These are phyloP conservation scores for Chytriomyces confervae DNA, from an alignment of 192 early-diverging fungal genomes.

Conservation along the genomic window DNA sequence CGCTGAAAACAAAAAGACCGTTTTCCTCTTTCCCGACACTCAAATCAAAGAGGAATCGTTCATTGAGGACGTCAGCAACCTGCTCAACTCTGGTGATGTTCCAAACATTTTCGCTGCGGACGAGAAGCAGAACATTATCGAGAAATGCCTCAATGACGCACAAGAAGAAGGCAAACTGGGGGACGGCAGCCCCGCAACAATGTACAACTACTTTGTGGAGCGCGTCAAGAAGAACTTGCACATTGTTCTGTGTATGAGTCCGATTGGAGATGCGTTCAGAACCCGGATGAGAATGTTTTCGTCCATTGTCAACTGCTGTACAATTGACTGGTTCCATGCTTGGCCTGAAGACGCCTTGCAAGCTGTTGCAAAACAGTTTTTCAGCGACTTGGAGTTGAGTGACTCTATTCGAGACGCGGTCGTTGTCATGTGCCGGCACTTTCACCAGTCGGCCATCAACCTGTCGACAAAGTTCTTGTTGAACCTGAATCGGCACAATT, in stretches of 20 bases:
- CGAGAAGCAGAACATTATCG: constrained; percentile 63
- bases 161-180: constrained; percentile 59
- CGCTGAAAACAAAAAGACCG: constrained; percentile 60
- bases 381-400: constrained; percentile 56
- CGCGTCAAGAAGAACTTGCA: constrained; percentile 63
- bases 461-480: constrained; percentile 58
- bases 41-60: constrained; percentile 71
- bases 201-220: constrained; percentile 71
- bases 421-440: constrained; percentile 60
- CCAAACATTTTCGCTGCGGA: constrained; percentile 66
- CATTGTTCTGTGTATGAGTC: constrained; percentile 69
- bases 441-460: constrained; percentile 60
- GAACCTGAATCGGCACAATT: constrained; percentile 62
- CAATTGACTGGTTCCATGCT: constrained; percentile 72
- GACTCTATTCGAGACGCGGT: constrained; percentile 40
- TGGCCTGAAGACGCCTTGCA: constrained; percentile 71
- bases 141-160: constrained; percentile 54
- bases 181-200: constrained; percentile 56
- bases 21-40: constrained; percentile 68
- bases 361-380: constrained; percentile 65
- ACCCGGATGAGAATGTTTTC: constrained; percentile 65
- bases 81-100: constrained; percentile 66
- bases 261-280: constrained; percentile 68
- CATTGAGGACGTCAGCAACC: constrained; percentile 64
- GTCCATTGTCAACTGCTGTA: constrained; percentile 68